A percentile compares a stretch with the other conserved stretches of the same genome.
Conservation (phyloP, 2,329 filamentous ascomycete genomes). For the Scleromitrula shiraiana region DNA sequence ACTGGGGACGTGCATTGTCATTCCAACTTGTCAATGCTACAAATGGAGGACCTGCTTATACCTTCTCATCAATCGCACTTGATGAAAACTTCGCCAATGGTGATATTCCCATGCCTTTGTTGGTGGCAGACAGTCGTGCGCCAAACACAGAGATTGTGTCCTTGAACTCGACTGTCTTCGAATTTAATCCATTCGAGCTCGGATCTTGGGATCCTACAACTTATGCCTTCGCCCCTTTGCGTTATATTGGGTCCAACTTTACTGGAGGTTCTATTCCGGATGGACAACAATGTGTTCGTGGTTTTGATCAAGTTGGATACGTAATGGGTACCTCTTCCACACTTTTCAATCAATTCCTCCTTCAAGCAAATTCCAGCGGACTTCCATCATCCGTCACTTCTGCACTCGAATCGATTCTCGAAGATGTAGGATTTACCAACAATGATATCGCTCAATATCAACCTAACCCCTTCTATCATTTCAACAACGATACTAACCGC, state of each 20-base stretch:
- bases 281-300: constrained; percentile 57
- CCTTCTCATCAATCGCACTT: constrained; percentile 71
- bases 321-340: constrained; percentile 81
- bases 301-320: constrained; percentile 76
- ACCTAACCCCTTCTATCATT: constrained; percentile 70
- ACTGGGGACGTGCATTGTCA: constrained; percentile 79
- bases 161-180: constrained; percentile 66
- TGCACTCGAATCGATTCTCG: constrained; percentile 47
- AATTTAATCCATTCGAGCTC: constrained; percentile 74
- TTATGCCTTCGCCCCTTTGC: constrained; percentile 61
- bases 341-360: constrained; percentile 72
- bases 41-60: constrained; percentile 67
- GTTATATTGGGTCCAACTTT: constrained; percentile 69
- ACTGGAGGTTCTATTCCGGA: constrained; percentile 49
- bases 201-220: constrained; percentile 68
- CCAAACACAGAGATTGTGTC: constrained; percentile 54
- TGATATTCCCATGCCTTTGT: constrained; percentile 62
- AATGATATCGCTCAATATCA: constrained; percentile 67
- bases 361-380: constrained; percentile 49
- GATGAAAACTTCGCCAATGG: constrained; percentile 54
- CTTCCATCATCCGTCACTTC: constrained; percentile 40
- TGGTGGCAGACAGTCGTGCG: constrained; percentile 61
- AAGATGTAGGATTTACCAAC: constrained; percentile 46
- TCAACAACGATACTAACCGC: constrained; percentile 49
- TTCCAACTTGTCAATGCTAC: constrained; percentile 76